Base-by-base conservation (phyloP, 805 yeast species). In the Wickerhamiella kazuoi region DNA sequence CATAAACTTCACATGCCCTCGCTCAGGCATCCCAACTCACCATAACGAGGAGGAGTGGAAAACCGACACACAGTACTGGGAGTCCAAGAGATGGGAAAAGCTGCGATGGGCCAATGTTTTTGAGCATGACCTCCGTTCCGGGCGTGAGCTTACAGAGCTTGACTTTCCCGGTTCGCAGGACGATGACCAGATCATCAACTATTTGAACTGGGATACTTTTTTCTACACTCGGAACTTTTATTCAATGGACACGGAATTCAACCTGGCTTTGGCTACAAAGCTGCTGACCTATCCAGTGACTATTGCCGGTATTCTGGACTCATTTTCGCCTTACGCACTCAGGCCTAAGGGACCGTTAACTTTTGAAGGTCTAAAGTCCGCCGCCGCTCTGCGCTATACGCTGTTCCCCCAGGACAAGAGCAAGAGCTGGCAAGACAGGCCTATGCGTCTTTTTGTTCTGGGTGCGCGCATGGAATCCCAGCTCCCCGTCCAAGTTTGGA, bases 161-260 rank as follows among this genome's bases (percentile, higher is more conserved):
- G 90, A 83, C 50, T 84, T 90, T 62, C 97, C 98, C 5, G 74
- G 72, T 3, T 68, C 65, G 14, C 93, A 80, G 58, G 79, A 76
- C 38, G 66, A 64, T 37, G 96, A 86, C 54, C 75, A 76, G 44
- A 50, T 55, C 29, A 73, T 84, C 44, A 84, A 83, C 55, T 71
- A 83, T 55, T 65, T 75, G 36, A 76, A 71, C 56, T 90, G 98
- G 98, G 97, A 90, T 59, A 66, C 90, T 8, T 87, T 74, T 52
- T 78, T 90, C 55, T 90, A 87, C 59, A 87, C 97, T 0, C 71
- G 98, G 56, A 79, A 79, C 50, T 90, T 82, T 57, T 78, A 75
- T 51, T 87, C 96, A 4, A 87, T 90, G 97, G 94, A 90, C 59
- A 80, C 94, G 3, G 95, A 86, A 59, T 87, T 82, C 63, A 93